Evolutionary conservation across 495 filamentous ascomycete genomes (phyloP), one percentile per base, ranked within the genome.

Genomic region (Penicillium dipodomyicola): DNA sequence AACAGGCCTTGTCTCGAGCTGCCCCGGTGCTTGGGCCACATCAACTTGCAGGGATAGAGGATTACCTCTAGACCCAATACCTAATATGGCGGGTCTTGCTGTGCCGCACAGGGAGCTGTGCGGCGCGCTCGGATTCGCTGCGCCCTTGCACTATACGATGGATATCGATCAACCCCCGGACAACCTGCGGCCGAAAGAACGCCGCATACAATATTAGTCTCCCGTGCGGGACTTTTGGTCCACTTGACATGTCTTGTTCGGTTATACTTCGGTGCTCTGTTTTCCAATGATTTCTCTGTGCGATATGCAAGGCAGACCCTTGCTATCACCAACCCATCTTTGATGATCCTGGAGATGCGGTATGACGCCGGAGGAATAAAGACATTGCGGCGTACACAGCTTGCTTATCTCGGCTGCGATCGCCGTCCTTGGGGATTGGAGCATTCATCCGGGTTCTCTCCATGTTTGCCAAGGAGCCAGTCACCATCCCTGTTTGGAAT

Each of bases 201-300:
- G 25, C 37, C 60, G 54, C 64, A 57, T 62, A 64, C 42, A 58
- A 42, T 61, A 57, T 62, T 62, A 64, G 56, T 57, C 14, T 54
- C 47, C 54, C 49, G 53, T 55, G 59, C 62, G 60, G 55, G 47
- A 56, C 23, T 30, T 51, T 42, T 43, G 44, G 22, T 7, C 25
- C 25, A 49, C 47, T 55, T 12, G 41, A 25, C 52, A 35, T 37
- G 22, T 46, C 49, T 40, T 53, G 29, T 14, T 35, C 35, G 30
- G 42, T 50, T 54, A 35, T 22, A 52, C 4, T 29, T 25, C 30
- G 29, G 20, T 54, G 45, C 35, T 43, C 32, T 22, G 37, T 22
- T 54, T n/a, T 20, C 47, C 27, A 51, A 45, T 39, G 49, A 48
- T 19, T 19, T 29, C 27, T 27, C 47, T 59, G 52, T 44, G 45